These are phyloP conservation scores for Agrocybe pediades DNA, from an alignment of 768 basidiomycete species.

Conservation along the genomic window DNA sequence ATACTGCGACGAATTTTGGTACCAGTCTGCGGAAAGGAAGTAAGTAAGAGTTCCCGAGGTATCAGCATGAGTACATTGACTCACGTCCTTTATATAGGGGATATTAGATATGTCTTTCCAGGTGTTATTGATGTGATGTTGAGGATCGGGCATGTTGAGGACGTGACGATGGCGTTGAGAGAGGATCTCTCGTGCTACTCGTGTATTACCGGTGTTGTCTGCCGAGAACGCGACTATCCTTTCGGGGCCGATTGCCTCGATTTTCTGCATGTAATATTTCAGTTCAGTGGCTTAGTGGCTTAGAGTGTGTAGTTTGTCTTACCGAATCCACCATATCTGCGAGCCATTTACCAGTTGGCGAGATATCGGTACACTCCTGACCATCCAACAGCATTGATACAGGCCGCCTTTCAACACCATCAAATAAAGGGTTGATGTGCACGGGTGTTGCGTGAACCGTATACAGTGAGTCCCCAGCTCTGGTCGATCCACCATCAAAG, in stretches of 20 bases:
- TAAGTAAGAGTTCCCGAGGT: neutral
- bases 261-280: slow-evolving; percentile 13
- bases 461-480: slow-evolving; percentile 15
- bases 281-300: too few relatives aligned
- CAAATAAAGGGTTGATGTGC: neutral
- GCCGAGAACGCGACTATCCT: slow-evolving; percentile 14
- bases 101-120: slow-evolving; percentile 21
- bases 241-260: slow-evolving; percentile 15
- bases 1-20: slow-evolving; percentile 2
- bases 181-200: slow-evolving; percentile 15
- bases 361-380: slow-evolving; percentile 5
- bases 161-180: neutral
- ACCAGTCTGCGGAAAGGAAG: neutral
- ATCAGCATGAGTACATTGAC: neutral
- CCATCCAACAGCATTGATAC: slow-evolving; percentile 14
- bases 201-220: slow-evolving; percentile 19
- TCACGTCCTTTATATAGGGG: slow-evolving; percentile 15
- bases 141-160: slow-evolving; percentile 18
- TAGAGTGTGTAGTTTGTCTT: too few relatives aligned
- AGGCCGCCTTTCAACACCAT: neutral
- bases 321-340: slow-evolving; percentile 13
- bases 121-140: slow-evolving; percentile 25
- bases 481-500: slow-evolving; percentile 23
- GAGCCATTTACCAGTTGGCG: slow-evolving; percentile 21
- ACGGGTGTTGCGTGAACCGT: slow-evolving; percentile 22